These are phyloP conservation scores for Tuber indicum DNA, from an alignment of 495 filamentous ascomycete genomes.

Conservation along the genomic window DNA sequence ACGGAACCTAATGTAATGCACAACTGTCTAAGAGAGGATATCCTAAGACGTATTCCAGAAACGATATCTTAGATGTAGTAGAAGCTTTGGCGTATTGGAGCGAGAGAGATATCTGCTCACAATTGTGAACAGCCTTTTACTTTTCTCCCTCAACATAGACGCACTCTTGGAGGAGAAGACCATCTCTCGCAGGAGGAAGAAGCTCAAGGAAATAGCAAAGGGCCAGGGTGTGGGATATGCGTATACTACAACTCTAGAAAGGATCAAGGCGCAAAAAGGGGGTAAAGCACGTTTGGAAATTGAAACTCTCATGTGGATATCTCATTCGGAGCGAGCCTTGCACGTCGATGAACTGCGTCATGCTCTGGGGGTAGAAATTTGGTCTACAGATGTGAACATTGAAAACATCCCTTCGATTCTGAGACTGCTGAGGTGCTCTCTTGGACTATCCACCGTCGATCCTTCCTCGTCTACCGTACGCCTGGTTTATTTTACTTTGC, in stretches of 20 bases:
- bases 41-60: neutral
- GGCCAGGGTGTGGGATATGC: neutral
- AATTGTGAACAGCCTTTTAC: neutral
- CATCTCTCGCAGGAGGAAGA: neutral
- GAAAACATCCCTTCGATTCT: neutral
- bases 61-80: neutral
- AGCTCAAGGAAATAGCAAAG: neutral
- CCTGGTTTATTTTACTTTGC: neutral
- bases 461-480: neutral
- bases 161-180: neutral
- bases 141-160: neutral
- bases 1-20: neutral
- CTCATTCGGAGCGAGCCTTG: neutral
- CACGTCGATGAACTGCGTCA: neutral
- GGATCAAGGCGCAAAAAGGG: neutral
- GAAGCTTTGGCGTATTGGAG: neutral
- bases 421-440: neutral
- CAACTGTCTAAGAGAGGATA: neutral
- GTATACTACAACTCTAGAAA: neutral
- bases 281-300: neutral
- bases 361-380: neutral
- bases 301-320: neutral
- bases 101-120: neutral
- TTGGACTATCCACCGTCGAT: neutral
- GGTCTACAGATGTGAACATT: neutral